Conservation (phyloP, 2,329 filamentous ascomycete genomes). For the Graphilbum fragrans region DNA sequence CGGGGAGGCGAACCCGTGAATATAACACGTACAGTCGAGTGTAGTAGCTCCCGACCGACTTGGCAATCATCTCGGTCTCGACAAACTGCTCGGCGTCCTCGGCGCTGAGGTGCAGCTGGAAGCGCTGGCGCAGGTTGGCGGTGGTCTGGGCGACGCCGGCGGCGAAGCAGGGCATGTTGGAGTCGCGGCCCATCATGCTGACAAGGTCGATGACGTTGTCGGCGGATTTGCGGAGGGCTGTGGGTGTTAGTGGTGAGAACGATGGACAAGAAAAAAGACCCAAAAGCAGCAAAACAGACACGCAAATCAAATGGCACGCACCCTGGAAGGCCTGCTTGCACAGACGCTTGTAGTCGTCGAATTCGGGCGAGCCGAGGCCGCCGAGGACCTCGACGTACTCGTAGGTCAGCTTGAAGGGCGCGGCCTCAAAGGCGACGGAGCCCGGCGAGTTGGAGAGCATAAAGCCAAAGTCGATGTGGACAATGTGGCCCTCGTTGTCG, state of each 20-base stretch:
- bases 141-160: slow-evolving; percentile 63
- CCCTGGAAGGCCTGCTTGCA: slow-evolving; percentile 79
- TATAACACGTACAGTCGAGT: slow-evolving; percentile 58
- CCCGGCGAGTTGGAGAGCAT: slow-evolving; percentile 82
- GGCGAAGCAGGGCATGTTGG: slow-evolving; percentile 74
- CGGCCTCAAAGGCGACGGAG: slow-evolving; percentile 74
- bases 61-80: slow-evolving; percentile 65
- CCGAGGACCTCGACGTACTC: slow-evolving; percentile 79
- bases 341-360: slow-evolving; percentile 62
- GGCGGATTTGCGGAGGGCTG: slow-evolving; percentile 60
- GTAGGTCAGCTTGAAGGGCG: slow-evolving; percentile 71
- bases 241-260: slow-evolving; percentile 4
- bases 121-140: slow-evolving; percentile 56
- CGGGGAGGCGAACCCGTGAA: background rate
- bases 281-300: background rate
- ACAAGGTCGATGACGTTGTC: slow-evolving; percentile 74
- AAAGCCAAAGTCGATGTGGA: slow-evolving; percentile 84
- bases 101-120: slow-evolving; percentile 71
- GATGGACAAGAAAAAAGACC: background rate
- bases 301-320: slow-evolving; percentile 20
- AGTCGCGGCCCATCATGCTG: slow-evolving; percentile 72
- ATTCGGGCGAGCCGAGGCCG: slow-evolving; percentile 57
- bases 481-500: slow-evolving; percentile 74
- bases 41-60: slow-evolving; percentile 78
- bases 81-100: slow-evolving; percentile 75